These are phyloP conservation scores for Helminthosporium solani DNA, from an alignment of 2,329 filamentous ascomycete genomes.

Conservation along the genomic window DNA sequence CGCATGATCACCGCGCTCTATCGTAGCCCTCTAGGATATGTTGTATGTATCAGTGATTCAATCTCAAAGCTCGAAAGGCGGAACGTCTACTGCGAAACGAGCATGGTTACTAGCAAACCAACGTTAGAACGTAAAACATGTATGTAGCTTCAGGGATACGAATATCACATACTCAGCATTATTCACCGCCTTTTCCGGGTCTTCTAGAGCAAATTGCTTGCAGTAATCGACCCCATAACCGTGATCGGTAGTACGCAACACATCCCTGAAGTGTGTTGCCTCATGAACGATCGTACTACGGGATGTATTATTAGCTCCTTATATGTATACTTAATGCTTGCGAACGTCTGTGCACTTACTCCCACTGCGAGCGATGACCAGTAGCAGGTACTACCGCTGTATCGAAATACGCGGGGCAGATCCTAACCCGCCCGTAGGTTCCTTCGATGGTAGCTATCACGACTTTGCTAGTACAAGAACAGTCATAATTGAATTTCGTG, in stretches of 20 bases:
- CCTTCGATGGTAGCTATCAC: background rate
- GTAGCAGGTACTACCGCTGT: background rate
- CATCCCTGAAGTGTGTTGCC: constrained; percentile 1
- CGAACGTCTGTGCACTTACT: background rate
- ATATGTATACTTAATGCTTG: too few species aligned
- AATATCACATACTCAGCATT: constrained; percentile 2
- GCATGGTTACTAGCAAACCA: constrained; percentile 1
- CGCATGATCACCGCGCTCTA: too few species aligned
- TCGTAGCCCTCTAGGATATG: too few species aligned
- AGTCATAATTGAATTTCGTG: constrained; percentile 1
- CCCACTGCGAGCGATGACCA: background rate
- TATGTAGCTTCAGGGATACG: background rate
- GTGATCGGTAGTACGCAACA: background rate
- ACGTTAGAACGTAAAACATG: background rate
- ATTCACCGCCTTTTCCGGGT: background rate
- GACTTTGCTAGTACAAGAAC: background rate
- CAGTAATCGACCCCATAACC: constrained; percentile 1
- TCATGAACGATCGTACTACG: constrained; percentile 1
- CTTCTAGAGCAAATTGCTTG: constrained; percentile 1
- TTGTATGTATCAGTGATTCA: too few species aligned
- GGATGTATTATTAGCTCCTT: too few species aligned
- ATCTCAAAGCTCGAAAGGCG: too few species aligned
- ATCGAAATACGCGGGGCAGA: constrained; percentile 1
- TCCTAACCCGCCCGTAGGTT: background rate
- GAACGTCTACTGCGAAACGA: constrained; percentile 1